Conservation (phyloP, 2,329 filamentous ascomycete species). For the Phaeosphaeria sp. region DNA sequence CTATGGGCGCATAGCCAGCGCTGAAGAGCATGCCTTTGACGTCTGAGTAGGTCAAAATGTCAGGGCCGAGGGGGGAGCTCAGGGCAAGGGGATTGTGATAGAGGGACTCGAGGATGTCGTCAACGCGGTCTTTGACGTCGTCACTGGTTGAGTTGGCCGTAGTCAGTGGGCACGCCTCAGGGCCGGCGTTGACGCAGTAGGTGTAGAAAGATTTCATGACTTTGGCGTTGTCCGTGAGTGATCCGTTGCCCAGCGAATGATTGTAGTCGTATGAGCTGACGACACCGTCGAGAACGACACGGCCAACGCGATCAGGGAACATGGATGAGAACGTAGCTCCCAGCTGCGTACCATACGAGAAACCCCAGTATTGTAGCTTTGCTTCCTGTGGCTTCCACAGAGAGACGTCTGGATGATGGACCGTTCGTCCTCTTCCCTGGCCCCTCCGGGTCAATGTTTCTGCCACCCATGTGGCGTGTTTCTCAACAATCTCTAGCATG, state of each 20-base stretch:
- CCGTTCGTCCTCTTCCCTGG: not conserved
- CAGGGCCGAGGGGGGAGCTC: slow-evolving; percentile 29
- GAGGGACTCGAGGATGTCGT: slow-evolving; percentile 44
- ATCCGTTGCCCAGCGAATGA: slow-evolving; percentile 47
- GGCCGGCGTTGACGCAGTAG: slow-evolving; percentile 52
- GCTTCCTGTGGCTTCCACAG: slow-evolving; percentile 17
- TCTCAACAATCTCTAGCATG: slow-evolving; percentile 58
- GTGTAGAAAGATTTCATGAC: slow-evolving; percentile 53
- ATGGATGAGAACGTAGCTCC: slow-evolving; percentile 48
- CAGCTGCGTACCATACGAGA: slow-evolving; percentile 57
- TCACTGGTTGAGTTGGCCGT: slow-evolving; percentile 37
- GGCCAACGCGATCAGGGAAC: slow-evolving; percentile 46
- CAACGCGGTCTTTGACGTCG: slow-evolving; percentile 45
- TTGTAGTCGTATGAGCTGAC: slow-evolving; percentile 48
- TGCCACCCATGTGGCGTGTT: slow-evolving; percentile 46
- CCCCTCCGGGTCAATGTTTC: slow-evolving; percentile 10
- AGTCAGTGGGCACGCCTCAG: slow-evolving; percentile 48
- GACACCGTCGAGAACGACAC: slow-evolving; percentile 54
- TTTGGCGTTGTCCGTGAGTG: slow-evolving; percentile 54
- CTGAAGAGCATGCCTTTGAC: slow-evolving; percentile 45
- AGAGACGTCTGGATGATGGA: not conserved
- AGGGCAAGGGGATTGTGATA: slow-evolving; percentile 51
- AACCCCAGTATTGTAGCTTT: slow-evolving; percentile 54
- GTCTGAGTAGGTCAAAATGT: slow-evolving; percentile 52
- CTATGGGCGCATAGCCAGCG: slow-evolving; percentile 45